Base-by-base conservation (phyloP, 2,329 filamentous ascomycete species). In the Epichloe brachyelytri region DNA sequence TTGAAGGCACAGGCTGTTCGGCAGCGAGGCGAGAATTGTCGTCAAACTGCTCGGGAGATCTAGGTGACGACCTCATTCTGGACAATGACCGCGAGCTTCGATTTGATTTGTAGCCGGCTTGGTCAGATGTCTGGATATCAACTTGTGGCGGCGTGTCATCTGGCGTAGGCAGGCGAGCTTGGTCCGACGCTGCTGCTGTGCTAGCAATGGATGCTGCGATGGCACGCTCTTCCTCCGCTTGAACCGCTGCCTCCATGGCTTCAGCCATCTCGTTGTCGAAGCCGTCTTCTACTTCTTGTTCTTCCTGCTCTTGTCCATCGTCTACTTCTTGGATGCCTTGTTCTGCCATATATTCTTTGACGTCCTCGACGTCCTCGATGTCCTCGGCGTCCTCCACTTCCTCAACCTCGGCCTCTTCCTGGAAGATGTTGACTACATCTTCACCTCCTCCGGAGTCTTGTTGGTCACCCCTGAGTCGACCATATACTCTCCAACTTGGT, bases 101-200 rank as follows among this genome's bases (percentile, higher is more conserved):
- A 10, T 39, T n/a, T 15, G 58, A 55, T 47, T 62, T 64, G 12
- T 51, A 57, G 2, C n/a, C 38, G 43, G 49, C 46, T 37, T 57
- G 57, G 15, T 57, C 55, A 7, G 52, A 50, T 36, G 15, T 40
- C 19, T 60, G 58, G 41, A 48, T 41, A 20, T 63, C 60, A 15
- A 59, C 52, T 20, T 71, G 68, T 1, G 71, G 70, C 15, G 71
- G 71, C 49, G 71, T 78, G 55, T 77, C 70, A 55, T 78, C 76
- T 49, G 76, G 76, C 40, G 75, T 78, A 53, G 75, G 73, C 54
- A 78, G 65, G 54, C 73, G 72, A 47, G 64, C 71, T 26, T 67
- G 65, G 40, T 67, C 69, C 54, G 64, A 68, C 58, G 59, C 68
- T 57, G 65, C 68, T 55, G 62, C 59, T 50, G 54, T 56, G 56